Evolutionary conservation across 2,329 filamentous ascomycete genomes (phyloP).

Genomic region (Alternaria brassicicola): DNA sequence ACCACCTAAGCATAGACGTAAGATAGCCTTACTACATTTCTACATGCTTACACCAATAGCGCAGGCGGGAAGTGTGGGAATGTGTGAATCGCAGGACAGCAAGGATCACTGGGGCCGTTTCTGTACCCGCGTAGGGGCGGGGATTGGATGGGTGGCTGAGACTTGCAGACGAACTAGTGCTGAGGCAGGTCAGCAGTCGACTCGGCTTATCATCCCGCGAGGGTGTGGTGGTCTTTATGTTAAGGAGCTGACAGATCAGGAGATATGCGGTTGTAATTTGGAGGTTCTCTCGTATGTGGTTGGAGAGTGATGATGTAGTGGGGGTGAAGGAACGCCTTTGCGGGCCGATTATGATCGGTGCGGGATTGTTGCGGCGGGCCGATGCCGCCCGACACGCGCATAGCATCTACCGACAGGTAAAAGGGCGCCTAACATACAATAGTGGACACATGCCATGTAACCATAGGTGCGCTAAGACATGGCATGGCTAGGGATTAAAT

Average conservation of each 20-base stretch:
- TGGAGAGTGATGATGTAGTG: background rate
- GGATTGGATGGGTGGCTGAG: constrained; percentile 5
- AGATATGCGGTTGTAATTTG: background rate
- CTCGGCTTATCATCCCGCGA: background rate
- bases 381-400: background rate
- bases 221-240: background rate
- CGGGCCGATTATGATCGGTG: background rate
- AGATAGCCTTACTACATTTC: background rate
- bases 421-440: background rate
- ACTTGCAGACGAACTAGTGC: constrained; percentile 3
- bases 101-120: background rate
- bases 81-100: background rate
- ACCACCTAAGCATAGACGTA: constrained; percentile 14
- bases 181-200: constrained; percentile 1
- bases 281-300: background rate
- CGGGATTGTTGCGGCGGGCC: constrained; percentile 1
- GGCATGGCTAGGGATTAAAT: no score
- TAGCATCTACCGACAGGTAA: background rate
- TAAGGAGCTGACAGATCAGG: background rate
- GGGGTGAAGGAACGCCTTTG: background rate
- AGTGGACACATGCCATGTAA: no score
- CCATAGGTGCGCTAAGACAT: no score
- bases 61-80: background rate
- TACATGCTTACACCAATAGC: constrained; percentile 3
- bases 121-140: background rate